phyloP scores from a whole-genome alignment of 2,329 filamentous ascomycete species.

The Talaromyces pinophilus region DNA sequence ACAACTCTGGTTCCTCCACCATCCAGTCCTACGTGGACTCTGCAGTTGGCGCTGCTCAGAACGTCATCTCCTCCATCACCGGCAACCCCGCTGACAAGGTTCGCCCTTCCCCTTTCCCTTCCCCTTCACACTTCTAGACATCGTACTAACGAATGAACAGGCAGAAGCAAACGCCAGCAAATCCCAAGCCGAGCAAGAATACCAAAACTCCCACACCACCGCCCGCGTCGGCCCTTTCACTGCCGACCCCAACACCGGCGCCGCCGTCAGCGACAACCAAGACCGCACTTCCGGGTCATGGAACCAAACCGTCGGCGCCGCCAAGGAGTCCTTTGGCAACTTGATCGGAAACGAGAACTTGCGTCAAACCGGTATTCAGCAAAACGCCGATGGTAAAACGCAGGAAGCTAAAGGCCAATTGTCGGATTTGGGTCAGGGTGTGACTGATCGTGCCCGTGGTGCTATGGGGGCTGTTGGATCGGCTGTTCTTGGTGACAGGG shows the following conservation, averaged over 20 bases:
- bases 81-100: constrained; percentile 70
- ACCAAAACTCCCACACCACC: constrained; percentile 73
- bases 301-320: constrained; percentile 86
- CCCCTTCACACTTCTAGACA: too few species aligned
- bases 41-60: constrained; percentile 72
- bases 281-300: constrained; percentile 72
- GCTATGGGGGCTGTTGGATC: constrained; percentile 70
- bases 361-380: constrained; percentile 71
- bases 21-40: constrained; percentile 75
- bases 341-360: constrained; percentile 73
- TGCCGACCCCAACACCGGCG: constrained; percentile 66
- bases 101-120: constrained; percentile 21
- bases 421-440: constrained; percentile 69
- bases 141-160: constrained; percentile 33
- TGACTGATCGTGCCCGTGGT: constrained; percentile 67
- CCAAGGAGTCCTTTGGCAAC: constrained; percentile 78
- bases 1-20: constrained; percentile 61
- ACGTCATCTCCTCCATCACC: constrained; percentile 68
- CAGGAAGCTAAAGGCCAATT: constrained; percentile 83
- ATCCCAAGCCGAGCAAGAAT: constrained; percentile 64
- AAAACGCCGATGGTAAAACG: constrained; percentile 77
- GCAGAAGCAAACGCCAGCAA: constrained; percentile 65
- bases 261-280: constrained; percentile 69
- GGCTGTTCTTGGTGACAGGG: constrained; percentile 69
- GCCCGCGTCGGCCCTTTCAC: constrained; percentile 72